phyloP scores from a whole-genome alignment of 129 eudicot species.

The Glebionis coronaria region DNA sequence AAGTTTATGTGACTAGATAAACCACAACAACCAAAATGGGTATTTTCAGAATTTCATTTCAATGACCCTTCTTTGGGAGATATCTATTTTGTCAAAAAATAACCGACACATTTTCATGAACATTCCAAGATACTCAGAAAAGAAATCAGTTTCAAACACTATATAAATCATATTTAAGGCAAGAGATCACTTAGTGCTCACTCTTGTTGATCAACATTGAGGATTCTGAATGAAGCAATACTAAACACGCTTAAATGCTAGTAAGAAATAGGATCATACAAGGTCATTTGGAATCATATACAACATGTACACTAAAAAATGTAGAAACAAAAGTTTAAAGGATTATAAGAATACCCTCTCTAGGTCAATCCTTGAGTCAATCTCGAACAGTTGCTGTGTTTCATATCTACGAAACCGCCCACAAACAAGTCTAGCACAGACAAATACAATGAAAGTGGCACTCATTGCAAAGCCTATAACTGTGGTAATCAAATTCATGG shows the following conservation, averaged over 20 bases:
- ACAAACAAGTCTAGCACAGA: slow-evolving; percentile 89
- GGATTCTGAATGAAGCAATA: slow-evolving; percentile 10
- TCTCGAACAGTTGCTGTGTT: slow-evolving; percentile 55
- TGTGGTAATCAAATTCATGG: slow-evolving; percentile 79
- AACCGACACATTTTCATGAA: slow-evolving; percentile 11
- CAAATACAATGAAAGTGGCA: slow-evolving; percentile 87
- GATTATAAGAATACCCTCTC: slow-evolving; percentile 60
- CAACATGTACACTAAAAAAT: neutral
- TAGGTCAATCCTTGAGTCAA: slow-evolving; percentile 74
- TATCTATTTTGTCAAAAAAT: slow-evolving; percentile 1
- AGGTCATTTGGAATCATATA: slow-evolving; percentile 3
- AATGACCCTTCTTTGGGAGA: neutral
- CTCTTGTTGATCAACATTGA: neutral
- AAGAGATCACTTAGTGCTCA: slow-evolving; percentile 8
- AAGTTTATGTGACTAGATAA: neutral
- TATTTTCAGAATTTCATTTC: slow-evolving; percentile 2
- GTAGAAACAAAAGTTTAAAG: slow-evolving; percentile 3
- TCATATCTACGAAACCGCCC: slow-evolving; percentile 73
- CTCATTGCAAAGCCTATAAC: slow-evolving; percentile 96
- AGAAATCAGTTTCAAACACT: slow-evolving; percentile 10
- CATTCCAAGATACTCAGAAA: neutral
- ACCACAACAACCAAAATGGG: neutral
- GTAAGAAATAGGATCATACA: neutral
- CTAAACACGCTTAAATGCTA: slow-evolving; percentile 13
- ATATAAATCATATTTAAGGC: neutral